These are phyloP conservation scores for Saccharum spontaneum DNA, from an alignment of 176 grass and related monocot genomes.

Conservation along the genomic window DNA sequence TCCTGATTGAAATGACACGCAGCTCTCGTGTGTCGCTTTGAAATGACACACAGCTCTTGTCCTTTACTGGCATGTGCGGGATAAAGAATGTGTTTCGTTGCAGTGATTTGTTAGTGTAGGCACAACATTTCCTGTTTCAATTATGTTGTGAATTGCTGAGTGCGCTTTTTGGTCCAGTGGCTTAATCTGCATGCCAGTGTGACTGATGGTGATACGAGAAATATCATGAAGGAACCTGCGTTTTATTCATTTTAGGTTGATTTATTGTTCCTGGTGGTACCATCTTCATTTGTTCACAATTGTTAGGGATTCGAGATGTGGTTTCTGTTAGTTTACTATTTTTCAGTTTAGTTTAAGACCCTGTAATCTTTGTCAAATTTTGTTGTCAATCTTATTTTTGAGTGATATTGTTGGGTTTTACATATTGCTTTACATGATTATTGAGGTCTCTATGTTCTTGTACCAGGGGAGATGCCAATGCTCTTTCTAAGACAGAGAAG, in stretches of 20 bases:
- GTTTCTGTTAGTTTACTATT: neutral
- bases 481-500: conserved; percentile 38
- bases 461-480: conserved; percentile 53
- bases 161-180: neutral
- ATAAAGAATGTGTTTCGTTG: neutral
- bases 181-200: neutral
- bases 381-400: neutral
- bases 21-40: neutral
- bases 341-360: neutral
- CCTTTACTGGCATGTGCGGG: neutral
- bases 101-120: neutral
- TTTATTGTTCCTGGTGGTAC: neutral
- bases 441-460: neutral
- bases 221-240: neutral
- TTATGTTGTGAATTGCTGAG: neutral
- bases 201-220: neutral
- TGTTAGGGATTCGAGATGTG: neutral
- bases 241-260: neutral
- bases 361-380: neutral
- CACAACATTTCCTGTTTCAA: neutral
- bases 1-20: neutral
- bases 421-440: neutral
- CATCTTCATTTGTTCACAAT: neutral
- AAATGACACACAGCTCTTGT: neutral
- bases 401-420: neutral